These are phyloP conservation scores for Populus alba DNA, from an alignment of 345 rosid genomes.

Conservation along the genomic window DNA sequence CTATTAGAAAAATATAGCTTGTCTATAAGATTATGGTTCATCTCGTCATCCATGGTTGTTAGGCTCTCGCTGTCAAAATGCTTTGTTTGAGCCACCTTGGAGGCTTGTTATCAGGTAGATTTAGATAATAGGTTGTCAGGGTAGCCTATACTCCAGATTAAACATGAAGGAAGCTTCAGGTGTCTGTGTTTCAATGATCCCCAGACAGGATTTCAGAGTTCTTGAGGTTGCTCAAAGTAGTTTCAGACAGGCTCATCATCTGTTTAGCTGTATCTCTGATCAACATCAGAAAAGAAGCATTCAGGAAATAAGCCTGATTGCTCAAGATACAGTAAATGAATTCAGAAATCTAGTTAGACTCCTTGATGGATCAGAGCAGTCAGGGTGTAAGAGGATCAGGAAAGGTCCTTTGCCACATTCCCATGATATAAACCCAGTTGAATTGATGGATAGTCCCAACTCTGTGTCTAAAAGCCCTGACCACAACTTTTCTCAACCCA, in stretches of 20 bases:
- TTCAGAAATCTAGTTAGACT: conserved; percentile 25
- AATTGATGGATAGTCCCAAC: conserved; percentile 24
- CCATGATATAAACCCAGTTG: conserved; percentile 20
- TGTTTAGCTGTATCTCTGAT: conserved; percentile 31
- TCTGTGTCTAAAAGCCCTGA: not conserved
- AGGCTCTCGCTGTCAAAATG: not conserved
- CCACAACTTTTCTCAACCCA: conserved; percentile 3
- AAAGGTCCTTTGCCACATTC: conserved; percentile 31
- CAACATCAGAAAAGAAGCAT: conserved; percentile 23
- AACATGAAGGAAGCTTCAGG: conserved; percentile 19
- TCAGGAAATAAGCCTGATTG: conserved; percentile 28
- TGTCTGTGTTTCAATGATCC: conserved; percentile 17
- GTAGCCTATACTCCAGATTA: not conserved
- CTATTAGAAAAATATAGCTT: not conserved
- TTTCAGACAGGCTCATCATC: conserved; percentile 23
- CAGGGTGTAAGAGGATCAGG: conserved; percentile 30
- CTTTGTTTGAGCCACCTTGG: not conserved
- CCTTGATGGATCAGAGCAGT: conserved; percentile 25
- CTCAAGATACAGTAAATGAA: conserved; percentile 24
- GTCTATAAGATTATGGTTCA: not conserved
- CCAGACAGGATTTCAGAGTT: conserved; percentile 27
- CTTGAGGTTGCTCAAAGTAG: conserved; percentile 30
- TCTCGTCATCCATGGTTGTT: not conserved
- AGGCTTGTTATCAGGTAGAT: not conserved
- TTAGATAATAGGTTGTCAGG: not conserved